Evolutionary conservation across 2,329 filamentous ascomycete species (phyloP), one percentile per base, ranked within the genome.

Genomic region (Cordyceps cicadae): DNA sequence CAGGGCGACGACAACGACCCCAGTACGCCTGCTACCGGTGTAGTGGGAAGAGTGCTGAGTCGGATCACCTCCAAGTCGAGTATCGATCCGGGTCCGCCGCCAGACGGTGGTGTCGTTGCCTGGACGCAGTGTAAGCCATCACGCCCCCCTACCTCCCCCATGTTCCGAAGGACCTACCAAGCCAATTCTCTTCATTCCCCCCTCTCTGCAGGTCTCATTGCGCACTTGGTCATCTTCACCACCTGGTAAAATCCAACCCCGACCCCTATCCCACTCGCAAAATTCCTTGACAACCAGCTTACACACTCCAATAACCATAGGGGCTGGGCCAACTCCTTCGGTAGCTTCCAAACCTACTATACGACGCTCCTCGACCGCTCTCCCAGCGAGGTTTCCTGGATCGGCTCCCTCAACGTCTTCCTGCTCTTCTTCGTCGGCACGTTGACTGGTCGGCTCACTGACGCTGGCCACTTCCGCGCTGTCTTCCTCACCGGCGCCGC

Each of bases 271-370:
- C 29, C 29, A 1, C 29, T 5, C 29, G 29, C 29, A 4, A 5
- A 3, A 4, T 29, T 29, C 29, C 29, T 5, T 7, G 29, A 29
- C n/a, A 11, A 46, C n/a, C 43, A 11, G 21, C 43, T 46, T 32
- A 59, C 57, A 60, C 56, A 14, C 43, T n/a, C 11, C 51, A 32
- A 11, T 19, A 53, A 34, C 9, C 54, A 29, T 5, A 74, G 74
- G 79, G 81, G 81, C 39, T 76, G 79, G 64, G 76, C 81, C 64
- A 81, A 79, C 69, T 81, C 79, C 1, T 84, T 83, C 62, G 81
- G 81, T n/a, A 71, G 78, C 5, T 84, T 82, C 65, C 79, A 84
- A 62, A 70, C 77, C 0, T 82, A 83, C 71, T 84, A 83, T 68
- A 72, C 69, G 5, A 67, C 70, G 5, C 62, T 69, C 6, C 73